phyloP scores from a whole-genome alignment of 768 basidiomycete genomes.

The Leccinum uliginosum region DNA sequence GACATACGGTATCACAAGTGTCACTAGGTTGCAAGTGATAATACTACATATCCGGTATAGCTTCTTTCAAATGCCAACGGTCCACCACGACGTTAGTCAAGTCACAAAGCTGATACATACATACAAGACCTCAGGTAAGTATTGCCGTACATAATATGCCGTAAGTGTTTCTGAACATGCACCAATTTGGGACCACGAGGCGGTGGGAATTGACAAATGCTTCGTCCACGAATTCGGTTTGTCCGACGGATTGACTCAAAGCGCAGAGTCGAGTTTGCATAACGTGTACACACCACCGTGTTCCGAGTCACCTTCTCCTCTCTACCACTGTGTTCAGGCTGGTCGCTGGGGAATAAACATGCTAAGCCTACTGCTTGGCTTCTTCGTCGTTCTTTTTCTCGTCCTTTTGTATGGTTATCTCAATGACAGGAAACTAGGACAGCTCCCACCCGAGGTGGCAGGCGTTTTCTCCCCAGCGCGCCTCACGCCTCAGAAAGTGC shows the following conservation, averaged over 20 bases:
- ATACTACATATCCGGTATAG: not conserved
- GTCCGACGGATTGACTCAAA: not conserved
- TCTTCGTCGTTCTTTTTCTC: slow-evolving; percentile 3
- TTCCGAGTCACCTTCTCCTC: not conserved
- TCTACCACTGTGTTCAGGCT: not conserved
- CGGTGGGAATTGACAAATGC: not conserved
- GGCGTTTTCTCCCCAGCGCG: slow-evolving; percentile 49
- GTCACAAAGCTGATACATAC: not conserved
- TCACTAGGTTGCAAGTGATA: not conserved
- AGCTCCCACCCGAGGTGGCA: slow-evolving; percentile 44
- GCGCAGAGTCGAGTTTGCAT: not conserved
- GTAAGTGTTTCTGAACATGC: not conserved
- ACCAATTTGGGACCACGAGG: not conserved
- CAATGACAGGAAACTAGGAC: slow-evolving; percentile 55
- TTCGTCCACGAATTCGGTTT: not conserved
- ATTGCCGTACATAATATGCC: not conserved
- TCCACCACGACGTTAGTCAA: not conserved
- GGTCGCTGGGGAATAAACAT: slow-evolving; percentile 14
- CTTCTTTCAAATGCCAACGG: not conserved
- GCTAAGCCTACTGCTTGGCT: slow-evolving; percentile 8
- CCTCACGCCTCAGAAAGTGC: slow-evolving; percentile 41
- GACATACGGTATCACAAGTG: not conserved
- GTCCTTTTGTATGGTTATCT: slow-evolving; percentile 37
- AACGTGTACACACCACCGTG: not conserved
- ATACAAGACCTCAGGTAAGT: not conserved